phyloP scores from a whole-genome alignment of 768 basidiomycete genomes.

The Gelatoporia subvermispora region DNA sequence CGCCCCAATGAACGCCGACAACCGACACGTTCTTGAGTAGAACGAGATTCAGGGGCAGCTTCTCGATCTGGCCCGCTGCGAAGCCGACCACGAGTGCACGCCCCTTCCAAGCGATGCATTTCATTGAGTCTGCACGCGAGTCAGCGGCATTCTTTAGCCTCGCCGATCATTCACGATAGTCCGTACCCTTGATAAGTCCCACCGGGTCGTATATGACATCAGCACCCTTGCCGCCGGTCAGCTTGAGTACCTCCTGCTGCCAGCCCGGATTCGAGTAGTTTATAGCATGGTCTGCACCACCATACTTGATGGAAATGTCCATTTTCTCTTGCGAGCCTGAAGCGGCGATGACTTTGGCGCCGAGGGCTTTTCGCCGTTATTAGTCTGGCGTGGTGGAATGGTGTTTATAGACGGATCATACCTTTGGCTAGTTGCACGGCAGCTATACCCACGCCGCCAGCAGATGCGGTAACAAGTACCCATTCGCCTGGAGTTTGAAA shows the following conservation, averaged over 20 bases:
- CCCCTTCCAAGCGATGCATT: slow-evolving; percentile 94
- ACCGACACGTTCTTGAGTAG: slow-evolving; percentile 43
- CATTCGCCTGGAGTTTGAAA: slow-evolving; percentile 61
- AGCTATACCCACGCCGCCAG: slow-evolving; percentile 90
- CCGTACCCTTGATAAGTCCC: slow-evolving; percentile 61
- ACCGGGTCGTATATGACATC: slow-evolving; percentile 88
- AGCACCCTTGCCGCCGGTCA: slow-evolving; percentile 82
- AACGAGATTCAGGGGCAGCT: slow-evolving; percentile 77
- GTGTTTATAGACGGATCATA: slow-evolving; percentile 23
- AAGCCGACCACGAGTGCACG: slow-evolving; percentile 93
- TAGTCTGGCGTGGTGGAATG: not conserved
- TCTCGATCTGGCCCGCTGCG: slow-evolving; percentile 79
- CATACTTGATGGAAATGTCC: slow-evolving; percentile 66
- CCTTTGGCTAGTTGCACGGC: slow-evolving; percentile 94
- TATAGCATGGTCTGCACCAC: slow-evolving; percentile 79
- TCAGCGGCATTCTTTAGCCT: not conserved
- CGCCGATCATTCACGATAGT: not conserved
- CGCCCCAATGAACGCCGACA: slow-evolving; percentile 86
- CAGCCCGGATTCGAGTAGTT: slow-evolving; percentile 77
- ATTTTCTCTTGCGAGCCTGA: slow-evolving; percentile 79
- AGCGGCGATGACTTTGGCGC: slow-evolving; percentile 93
- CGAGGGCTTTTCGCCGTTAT: slow-evolving; percentile 50
- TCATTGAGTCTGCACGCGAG: slow-evolving; percentile 62
- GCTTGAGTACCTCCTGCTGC: slow-evolving; percentile 84
- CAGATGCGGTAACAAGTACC: slow-evolving; percentile 92